Conservation (phyloP, 108 stramenopile genomes). For the Schizochytrium sp. region DNA sequence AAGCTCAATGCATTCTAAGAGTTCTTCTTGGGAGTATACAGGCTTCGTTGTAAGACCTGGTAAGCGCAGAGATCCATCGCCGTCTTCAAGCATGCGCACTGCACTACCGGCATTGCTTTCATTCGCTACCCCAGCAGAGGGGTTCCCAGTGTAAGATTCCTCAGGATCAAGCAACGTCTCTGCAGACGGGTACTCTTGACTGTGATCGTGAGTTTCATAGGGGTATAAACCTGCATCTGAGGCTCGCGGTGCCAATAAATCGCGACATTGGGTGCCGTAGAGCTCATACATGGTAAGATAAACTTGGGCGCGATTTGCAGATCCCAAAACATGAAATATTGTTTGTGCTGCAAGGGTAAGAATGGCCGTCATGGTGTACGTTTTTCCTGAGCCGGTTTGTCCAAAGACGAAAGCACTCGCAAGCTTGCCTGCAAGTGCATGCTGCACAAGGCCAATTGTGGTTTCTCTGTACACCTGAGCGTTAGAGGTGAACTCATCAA, state of each 20-base stretch:
- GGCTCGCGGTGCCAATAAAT: conserved; percentile 68
- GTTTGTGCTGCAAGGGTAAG: conserved; percentile 68
- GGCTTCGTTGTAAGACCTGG: conserved; percentile 67
- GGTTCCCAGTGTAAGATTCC: too few relatives aligned
- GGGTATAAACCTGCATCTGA: neutral
- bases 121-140: too few relatives aligned
- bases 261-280: conserved; percentile 73
- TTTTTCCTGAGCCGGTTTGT: conserved; percentile 79
- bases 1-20: conserved; percentile 65
- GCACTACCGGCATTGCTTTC: neutral
- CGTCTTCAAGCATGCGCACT: conserved; percentile 72
- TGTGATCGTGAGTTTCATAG: neutral
- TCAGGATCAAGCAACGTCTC: too few relatives aligned
- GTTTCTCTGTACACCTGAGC: conserved; percentile 74
- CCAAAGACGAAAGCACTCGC: conserved; percentile 79
- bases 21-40: conserved; percentile 66
- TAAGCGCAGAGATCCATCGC: conserved; percentile 65
- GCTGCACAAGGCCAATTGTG: conserved; percentile 73
- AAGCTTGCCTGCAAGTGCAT: conserved; percentile 66
- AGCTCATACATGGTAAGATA: conserved; percentile 76
- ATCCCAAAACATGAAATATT: conserved; percentile 65
- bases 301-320: conserved; percentile 36
- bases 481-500: conserved; percentile 76
- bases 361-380: conserved; percentile 75
- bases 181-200: too few relatives aligned